Evolutionary conservation across 2,329 filamentous ascomycete genomes (phyloP).

Genomic region (Penicillium sp.): DNA sequence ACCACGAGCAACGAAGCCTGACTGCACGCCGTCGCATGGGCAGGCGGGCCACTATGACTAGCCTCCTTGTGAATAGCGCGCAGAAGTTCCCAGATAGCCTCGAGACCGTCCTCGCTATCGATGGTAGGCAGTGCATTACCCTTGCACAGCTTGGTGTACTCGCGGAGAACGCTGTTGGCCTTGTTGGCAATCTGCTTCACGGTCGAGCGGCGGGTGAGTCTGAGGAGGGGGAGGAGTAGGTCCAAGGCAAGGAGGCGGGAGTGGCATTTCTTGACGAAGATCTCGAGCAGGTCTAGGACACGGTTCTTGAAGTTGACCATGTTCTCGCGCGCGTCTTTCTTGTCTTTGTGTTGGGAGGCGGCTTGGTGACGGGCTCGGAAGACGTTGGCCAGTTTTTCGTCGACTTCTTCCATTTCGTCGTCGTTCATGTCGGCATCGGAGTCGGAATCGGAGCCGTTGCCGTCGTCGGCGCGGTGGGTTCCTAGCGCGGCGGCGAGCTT

Average conservation of each 20-base stretch:
- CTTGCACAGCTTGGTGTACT: slow-evolving; percentile 69
- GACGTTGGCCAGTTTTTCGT: slow-evolving; percentile 79
- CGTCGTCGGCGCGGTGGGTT: slow-evolving; percentile 62
- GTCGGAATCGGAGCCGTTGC: slow-evolving; percentile 61
- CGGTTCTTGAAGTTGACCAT: slow-evolving; percentile 95
- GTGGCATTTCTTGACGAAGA: slow-evolving; percentile 80
- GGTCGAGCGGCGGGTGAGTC: slow-evolving; percentile 73
- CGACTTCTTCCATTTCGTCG: slow-evolving; percentile 90
- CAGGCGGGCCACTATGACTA: slow-evolving; percentile 60
- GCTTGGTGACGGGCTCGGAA: slow-evolving; percentile 76
- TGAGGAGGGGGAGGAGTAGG: slow-evolving; percentile 75
- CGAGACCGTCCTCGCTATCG: slow-evolving; percentile 32
- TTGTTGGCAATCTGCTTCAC: slow-evolving; percentile 76
- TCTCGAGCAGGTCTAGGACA: slow-evolving; percentile 82
- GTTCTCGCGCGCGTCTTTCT: slow-evolving; percentile 82
- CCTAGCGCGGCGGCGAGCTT: slow-evolving; percentile 78
- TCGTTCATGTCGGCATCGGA: slow-evolving; percentile 92
- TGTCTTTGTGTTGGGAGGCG: slow-evolving; percentile 75
- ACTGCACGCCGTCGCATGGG: slow-evolving; percentile 75
- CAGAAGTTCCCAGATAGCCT: slow-evolving; percentile 62
- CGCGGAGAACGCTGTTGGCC: slow-evolving; percentile 70
- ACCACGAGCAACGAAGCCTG: slow-evolving; percentile 53
- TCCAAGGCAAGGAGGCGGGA: slow-evolving; percentile 68
- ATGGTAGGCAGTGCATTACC: slow-evolving; percentile 51
- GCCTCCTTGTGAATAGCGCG: slow-evolving; percentile 69